Conservation (phyloP, 768 basidiomycete species). For the Plicaturopsis crispa region DNA sequence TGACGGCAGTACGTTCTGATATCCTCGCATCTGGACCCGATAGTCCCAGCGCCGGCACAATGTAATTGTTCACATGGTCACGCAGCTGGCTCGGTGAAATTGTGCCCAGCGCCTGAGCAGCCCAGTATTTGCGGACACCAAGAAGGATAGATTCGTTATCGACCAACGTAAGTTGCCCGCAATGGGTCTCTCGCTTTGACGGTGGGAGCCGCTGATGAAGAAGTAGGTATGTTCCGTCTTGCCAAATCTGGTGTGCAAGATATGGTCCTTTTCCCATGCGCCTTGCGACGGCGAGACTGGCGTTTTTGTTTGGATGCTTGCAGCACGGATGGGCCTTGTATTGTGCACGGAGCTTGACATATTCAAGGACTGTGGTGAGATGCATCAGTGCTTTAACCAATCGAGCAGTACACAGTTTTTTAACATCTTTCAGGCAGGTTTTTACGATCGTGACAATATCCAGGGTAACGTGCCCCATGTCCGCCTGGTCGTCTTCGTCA, state of each 20-base stretch:
- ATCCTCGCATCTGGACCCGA: background rate
- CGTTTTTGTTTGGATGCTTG: background rate
- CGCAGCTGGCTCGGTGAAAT: background rate
- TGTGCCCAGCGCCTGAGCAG: background rate
- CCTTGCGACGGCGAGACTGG: conserved; percentile 2
- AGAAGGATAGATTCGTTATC: background rate
- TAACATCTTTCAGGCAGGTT: background rate
- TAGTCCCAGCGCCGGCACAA: background rate
- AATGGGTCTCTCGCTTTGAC: background rate
- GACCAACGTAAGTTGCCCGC: background rate
- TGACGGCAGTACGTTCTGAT: background rate
- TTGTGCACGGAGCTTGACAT: conserved; percentile 2
- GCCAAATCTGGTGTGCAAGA: conserved; percentile 2
- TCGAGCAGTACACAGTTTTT: background rate
- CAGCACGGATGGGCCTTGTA: background rate
- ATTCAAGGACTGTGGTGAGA: conserved; percentile 1
- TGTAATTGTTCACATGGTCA: background rate
- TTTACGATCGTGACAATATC: conserved; percentile 2
- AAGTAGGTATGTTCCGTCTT: conserved; percentile 1
- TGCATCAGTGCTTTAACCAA: background rate
- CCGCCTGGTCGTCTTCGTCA: background rate
- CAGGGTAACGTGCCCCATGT: background rate
- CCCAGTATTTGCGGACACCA: background rate
- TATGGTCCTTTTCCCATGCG: conserved; percentile 1
- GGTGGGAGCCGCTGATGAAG: conserved; percentile 1